Evolutionary conservation across 2,329 filamentous ascomycete species (phyloP).

Genomic region (Paraphoma chrysanthemicola): DNA sequence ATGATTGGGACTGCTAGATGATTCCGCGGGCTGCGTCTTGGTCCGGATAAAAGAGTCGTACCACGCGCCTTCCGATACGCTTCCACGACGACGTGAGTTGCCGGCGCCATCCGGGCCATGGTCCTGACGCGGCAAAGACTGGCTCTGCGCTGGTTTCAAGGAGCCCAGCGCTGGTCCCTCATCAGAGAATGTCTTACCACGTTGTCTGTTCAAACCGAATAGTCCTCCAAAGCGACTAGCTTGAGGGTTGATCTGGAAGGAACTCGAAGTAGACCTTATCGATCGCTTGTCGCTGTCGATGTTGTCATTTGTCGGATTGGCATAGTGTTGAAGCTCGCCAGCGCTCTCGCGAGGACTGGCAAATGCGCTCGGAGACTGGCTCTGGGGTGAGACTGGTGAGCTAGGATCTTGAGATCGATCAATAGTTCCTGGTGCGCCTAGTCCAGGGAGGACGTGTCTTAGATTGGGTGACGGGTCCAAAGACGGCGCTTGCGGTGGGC

Average conservation of each 20-base stretch:
- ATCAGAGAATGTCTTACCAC: conserved; percentile 66
- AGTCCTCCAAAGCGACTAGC: conserved; percentile 64
- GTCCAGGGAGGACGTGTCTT: conserved; percentile 47
- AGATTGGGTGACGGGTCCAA: conserved; percentile 40
- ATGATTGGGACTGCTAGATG: conserved; percentile 45
- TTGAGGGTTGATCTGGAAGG: conserved; percentile 55
- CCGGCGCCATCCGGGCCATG: conserved; percentile 56
- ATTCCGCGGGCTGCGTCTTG: conserved; percentile 42
- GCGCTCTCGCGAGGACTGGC: conserved; percentile 57
- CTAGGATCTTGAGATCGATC: conserved; percentile 46
- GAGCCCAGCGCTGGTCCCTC: conserved; percentile 72
- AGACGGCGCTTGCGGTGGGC: conserved; percentile 28
- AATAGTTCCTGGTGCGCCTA: conserved; percentile 50
- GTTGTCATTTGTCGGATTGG: conserved; percentile 50
- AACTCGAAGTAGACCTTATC: conserved; percentile 58
- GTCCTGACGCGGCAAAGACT: conserved; percentile 73
- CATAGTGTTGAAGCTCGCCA: conserved; percentile 50
- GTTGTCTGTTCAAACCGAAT: conserved; percentile 66
- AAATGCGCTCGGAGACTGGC: conserved; percentile 54
- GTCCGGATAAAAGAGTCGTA: conserved; percentile 59
- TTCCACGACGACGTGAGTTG: conserved; percentile 62
- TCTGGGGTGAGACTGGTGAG: conserved; percentile 52
- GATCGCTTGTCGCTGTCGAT: conserved; percentile 56
- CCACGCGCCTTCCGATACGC: conserved; percentile 60
- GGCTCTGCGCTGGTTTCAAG: conserved; percentile 75